phyloP scores from a whole-genome alignment of 1,284 basidiomycete species.

The Fomitopsis betulina region DNA sequence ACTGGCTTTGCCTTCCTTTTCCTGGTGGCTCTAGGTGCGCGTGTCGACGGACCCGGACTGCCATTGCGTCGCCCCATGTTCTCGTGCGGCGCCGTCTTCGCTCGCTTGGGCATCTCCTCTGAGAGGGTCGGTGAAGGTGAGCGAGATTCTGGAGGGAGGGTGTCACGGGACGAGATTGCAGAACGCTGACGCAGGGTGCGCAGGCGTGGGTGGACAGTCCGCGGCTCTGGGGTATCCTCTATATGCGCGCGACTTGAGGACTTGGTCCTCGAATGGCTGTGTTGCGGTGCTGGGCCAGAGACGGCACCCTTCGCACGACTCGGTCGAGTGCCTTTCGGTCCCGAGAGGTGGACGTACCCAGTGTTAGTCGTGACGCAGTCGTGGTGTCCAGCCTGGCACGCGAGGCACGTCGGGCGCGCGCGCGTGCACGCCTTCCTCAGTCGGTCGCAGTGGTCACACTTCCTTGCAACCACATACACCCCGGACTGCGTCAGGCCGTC shows the following conservation, averaged over 20 bases:
- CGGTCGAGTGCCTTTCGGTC: constrained; percentile 2
- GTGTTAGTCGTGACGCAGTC: background rate
- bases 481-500: background rate
- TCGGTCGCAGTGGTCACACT: constrained; percentile 5
- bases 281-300: background rate
- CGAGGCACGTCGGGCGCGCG: constrained; percentile 4
- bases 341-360: background rate
- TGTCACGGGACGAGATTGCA: background rate
- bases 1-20: background rate
- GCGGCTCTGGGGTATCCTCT: background rate
- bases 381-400: background rate
- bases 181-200: background rate
- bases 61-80: background rate
- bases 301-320: background rate
- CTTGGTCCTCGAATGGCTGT: background rate
- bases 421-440: constrained; percentile 6
- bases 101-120: background rate
- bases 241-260: background rate
- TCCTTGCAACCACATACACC: constrained; percentile 4
- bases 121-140: background rate
- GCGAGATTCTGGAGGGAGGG: background rate
- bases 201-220: background rate
- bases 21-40: background rate
- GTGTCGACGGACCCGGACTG: background rate
- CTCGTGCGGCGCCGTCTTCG: background rate